Evolutionary conservation across 805 yeast genomes (phyloP), one percentile per base, ranked within the genome.

Genomic region (Kazachstania taianensis): DNA sequence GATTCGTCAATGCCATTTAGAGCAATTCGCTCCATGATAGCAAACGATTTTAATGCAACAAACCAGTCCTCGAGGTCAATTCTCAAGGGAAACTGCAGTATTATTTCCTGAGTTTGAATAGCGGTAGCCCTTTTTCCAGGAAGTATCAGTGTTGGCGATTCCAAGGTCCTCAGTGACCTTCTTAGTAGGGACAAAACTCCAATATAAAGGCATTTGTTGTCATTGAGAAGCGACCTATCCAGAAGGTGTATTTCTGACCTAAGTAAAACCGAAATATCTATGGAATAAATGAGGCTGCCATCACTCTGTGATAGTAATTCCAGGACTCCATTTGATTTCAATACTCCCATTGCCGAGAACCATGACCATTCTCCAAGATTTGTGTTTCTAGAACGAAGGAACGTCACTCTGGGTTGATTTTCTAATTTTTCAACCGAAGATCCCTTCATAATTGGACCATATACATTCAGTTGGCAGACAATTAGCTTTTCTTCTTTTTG

Each of bases 31-130:
- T 78, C 85, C 20, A 76, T 55, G 37, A 69, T 70, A 6, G 84
- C 69, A 47, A 78, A 76, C 10, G 81, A 74, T 30, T 67, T 70
- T 39, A 81, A 56, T 0, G 83, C 78, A 9, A 81, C 81, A 41
- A 71, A 65, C 87, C 92, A 81, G 51, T 79, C 86, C 49, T 80
- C 87, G 29, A 80, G 62, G 53, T 80, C 87, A 16, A 75, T 73
- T 45, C 73, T 73, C 28, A 76, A 59, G 2, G 83, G 81, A 42
- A 81, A 81, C 43, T 72, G 74, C 33, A 81, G 60, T 16, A 78
- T 57, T 15, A 40, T 43, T 45, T 28, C 49, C 40, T n/a, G 31
- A 46, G 20, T 42, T n/a, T 32, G 30, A n/a, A n/a, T n/a, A n/a
- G n/a, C n/a, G 12, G 22, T 18, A 3, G 7, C 16, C 7, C 20